A percentile compares a stretch with the other conserved stretches of the same genome.
Evolutionary conservation across 129 eudicot species (phyloP).

Genomic region (Tagetes patula): DNA sequence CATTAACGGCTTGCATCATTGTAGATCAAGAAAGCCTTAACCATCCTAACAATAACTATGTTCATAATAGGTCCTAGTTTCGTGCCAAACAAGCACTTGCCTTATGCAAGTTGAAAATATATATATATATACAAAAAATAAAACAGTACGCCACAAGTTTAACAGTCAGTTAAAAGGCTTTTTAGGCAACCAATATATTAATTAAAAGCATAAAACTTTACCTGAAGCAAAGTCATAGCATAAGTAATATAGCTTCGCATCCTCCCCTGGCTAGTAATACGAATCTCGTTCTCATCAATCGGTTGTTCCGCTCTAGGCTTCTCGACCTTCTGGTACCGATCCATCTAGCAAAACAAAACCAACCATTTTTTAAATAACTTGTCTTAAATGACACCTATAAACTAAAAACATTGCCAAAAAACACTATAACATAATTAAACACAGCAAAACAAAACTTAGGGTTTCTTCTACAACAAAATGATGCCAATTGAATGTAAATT

Average conservation of each 20-base stretch:
- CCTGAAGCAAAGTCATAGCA: conserved; percentile 95
- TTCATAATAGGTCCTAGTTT: neutral
- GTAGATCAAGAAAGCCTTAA: neutral
- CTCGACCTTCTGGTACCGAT: conserved; percentile 94
- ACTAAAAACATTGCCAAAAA: neutral
- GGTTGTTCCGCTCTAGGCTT: conserved; percentile 86
- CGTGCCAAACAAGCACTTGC: neutral
- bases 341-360: conserved; percentile 51
- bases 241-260: conserved; percentile 97
- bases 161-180: neutral
- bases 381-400: neutral
- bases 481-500: neutral
- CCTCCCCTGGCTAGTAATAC: conserved; percentile 96
- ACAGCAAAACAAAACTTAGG: neutral
- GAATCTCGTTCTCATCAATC: conserved; percentile 91
- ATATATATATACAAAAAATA: too few relatives aligned
- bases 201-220: neutral
- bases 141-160: neutral
- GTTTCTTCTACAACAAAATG: neutral
- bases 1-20: neutral
- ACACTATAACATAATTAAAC: neutral
- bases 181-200: neutral
- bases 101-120: neutral
- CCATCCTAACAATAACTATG: neutral
- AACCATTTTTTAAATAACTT: neutral